These are phyloP conservation scores for Arachnopeziza araneosa DNA, from an alignment of 2,329 filamentous ascomycete species.

Conservation along the genomic window DNA sequence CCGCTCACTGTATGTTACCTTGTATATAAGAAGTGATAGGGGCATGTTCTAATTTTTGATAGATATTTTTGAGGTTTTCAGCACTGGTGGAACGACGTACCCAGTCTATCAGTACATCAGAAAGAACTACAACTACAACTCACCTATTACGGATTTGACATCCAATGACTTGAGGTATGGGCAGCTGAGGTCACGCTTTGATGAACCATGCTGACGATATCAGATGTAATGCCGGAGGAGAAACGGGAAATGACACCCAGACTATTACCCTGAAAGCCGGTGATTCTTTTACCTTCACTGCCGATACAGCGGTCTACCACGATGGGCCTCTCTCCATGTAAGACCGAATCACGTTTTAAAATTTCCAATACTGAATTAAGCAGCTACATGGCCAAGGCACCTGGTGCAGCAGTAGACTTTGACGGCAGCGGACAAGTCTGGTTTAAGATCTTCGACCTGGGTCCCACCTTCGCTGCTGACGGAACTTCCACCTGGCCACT, in stretches of 20 bases:
- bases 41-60: neutral
- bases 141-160: constrained; percentile 37
- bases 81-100: constrained; percentile 18
- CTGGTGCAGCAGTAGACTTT: constrained; percentile 29
- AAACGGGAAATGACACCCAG: constrained; percentile 11
- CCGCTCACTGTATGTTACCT: constrained; percentile 5
- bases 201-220: constrained; percentile 41
- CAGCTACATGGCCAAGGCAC: constrained; percentile 34
- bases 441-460: constrained; percentile 34
- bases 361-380: neutral
- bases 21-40: neutral
- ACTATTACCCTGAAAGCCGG: constrained; percentile 32
- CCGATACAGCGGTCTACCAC: constrained; percentile 36
- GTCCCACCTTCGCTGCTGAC: constrained; percentile 24
- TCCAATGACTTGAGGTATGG: constrained; percentile 19
- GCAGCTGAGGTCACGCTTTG: neutral
- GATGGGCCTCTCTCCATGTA: constrained; percentile 31
- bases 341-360: neutral
- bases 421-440: constrained; percentile 33
- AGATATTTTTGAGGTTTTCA: constrained; percentile 26
- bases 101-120: constrained; percentile 46
- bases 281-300: constrained; percentile 40
- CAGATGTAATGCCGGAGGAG: constrained; percentile 39
- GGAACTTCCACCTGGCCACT: constrained; percentile 25
- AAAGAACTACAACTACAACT: constrained; percentile 40